Conservation (phyloP, 169 alveolate species). For the Cyclospora cayetanensis region DNA sequence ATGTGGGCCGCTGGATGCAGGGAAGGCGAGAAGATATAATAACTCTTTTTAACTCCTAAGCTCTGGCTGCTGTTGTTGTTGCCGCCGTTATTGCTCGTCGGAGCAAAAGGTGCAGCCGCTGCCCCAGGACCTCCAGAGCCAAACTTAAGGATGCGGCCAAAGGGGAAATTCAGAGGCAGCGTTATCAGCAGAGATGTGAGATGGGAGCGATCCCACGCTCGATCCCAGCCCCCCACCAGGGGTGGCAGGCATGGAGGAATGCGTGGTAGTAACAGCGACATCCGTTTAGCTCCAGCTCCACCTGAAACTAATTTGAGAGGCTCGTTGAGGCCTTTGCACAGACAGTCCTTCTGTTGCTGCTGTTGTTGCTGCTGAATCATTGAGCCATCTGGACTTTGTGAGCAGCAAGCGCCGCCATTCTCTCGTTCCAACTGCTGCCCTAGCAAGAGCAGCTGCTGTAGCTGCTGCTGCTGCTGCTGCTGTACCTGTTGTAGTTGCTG, state of each 20-base stretch:
- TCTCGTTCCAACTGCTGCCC: slow-evolving; percentile 43
- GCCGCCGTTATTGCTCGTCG: not conserved
- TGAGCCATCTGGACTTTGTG: no score
- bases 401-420: not conserved
- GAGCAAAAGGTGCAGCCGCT: not conserved
- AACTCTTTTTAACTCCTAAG: slow-evolving; percentile 67
- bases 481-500: not conserved
- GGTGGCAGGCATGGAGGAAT: slow-evolving; percentile 14
- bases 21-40: slow-evolving; percentile 64
- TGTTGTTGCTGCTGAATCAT: slow-evolving; percentile 17
- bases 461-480: slow-evolving; percentile 46
- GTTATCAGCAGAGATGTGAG: slow-evolving; percentile 59
- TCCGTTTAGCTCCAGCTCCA: slow-evolving; percentile 6
- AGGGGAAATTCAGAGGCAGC: slow-evolving; percentile 66
- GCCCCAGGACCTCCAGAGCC: slow-evolving; percentile 27
- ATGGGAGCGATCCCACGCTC: slow-evolving; percentile 47
- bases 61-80: slow-evolving; percentile 46
- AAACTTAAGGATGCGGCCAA: slow-evolving; percentile 65
- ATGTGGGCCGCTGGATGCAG: slow-evolving; percentile 66
- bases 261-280: slow-evolving; percentile 8
- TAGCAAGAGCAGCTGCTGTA: slow-evolving; percentile 21
- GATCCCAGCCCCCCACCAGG: slow-evolving; percentile 25
- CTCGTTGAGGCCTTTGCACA: slow-evolving; percentile 29
- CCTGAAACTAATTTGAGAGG: slow-evolving; percentile 1
- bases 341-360: slow-evolving; percentile 25